A percentile compares a stretch with the other conserved stretches of the same genome.
phyloP scores from a whole-genome alignment of 805 yeast genomes.

The Vanderwaltozyma tropicalis region DNA sequence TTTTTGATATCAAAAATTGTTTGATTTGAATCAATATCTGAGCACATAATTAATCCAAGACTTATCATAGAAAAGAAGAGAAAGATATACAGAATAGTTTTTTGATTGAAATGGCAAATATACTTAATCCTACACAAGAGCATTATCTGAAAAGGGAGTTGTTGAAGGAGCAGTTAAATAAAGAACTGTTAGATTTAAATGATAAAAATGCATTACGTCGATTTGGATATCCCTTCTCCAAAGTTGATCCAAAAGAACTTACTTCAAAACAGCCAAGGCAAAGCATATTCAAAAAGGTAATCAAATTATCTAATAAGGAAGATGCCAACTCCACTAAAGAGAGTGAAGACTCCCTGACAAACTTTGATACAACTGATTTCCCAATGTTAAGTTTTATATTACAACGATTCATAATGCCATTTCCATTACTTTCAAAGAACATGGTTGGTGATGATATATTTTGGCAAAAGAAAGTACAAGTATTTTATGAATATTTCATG shows the following conservation, averaged over 20 bases:
- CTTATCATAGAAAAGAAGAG: not conserved
- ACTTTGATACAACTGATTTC: slow-evolving; percentile 30
- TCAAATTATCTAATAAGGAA: not conserved
- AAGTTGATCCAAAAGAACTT: slow-evolving; percentile 31
- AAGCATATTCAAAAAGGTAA: not conserved
- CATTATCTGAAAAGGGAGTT: slow-evolving; percentile 82
- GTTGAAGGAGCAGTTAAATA: slow-evolving; percentile 46
- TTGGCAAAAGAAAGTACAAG: slow-evolving; percentile 74
- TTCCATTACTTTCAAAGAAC: slow-evolving; percentile 57
- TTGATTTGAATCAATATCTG: not conserved
- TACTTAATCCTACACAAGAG: slow-evolving; percentile 46
- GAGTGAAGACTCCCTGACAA: slow-evolving; percentile 2
- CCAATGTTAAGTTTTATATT: slow-evolving; percentile 67
- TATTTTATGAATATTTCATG: slow-evolving; percentile 71
- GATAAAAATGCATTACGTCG: slow-evolving; percentile 52
- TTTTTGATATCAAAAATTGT: not conserved
- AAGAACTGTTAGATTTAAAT: slow-evolving; percentile 52
- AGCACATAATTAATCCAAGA: too few species aligned
- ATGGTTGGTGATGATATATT: slow-evolving; percentile 43
- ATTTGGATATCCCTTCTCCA: slow-evolving; percentile 70
- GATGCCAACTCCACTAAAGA: slow-evolving; percentile 1
- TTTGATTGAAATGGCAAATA: not conserved
- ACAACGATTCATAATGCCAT: slow-evolving; percentile 47
- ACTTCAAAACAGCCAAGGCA: not conserved
- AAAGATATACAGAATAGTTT: not conserved